Conservation (phyloP, 768 basidiomycete genomes). For the Cantharellus anzutake region DNA sequence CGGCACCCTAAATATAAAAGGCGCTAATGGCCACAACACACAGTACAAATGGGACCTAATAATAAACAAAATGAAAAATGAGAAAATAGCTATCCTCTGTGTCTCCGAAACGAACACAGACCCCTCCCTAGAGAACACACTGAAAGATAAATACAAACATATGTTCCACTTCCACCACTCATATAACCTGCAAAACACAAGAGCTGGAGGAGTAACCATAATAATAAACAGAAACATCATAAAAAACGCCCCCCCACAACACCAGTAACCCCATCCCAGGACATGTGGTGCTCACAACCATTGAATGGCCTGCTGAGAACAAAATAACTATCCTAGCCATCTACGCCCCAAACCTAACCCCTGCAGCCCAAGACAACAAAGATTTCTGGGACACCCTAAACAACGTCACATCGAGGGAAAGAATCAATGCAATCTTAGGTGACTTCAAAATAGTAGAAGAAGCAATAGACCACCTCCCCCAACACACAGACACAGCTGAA, state of each 20-base stretch:
- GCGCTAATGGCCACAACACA: background rate
- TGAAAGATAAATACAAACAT: background rate
- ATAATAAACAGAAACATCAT: background rate
- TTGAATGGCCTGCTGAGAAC: background rate
- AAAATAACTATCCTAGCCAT: background rate
- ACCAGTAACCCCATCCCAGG: background rate
- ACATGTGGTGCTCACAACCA: background rate
- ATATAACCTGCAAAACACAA: too few relatives aligned
- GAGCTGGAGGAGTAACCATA: background rate
- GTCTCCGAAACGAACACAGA: background rate
- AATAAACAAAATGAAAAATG: background rate
- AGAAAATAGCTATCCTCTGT: background rate
- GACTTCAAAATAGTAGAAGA: background rate
- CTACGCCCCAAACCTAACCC: slow-evolving; percentile 1
- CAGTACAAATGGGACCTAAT: background rate
- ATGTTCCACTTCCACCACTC: background rate
- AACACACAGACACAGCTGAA: background rate
- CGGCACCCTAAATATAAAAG: background rate
- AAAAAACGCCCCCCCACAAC: background rate
- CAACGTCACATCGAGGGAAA: background rate
- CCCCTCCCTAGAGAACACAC: background rate
- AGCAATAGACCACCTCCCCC: background rate
- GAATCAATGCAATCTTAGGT: background rate
- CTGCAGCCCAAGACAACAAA: background rate
- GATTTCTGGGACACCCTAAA: background rate